Percentiles rank a stretch among this genome's conserved stretches.
These are phyloP conservation scores for Nemania serpens DNA, from an alignment of 2,329 filamentous ascomycete species.

Conservation along the genomic window DNA sequence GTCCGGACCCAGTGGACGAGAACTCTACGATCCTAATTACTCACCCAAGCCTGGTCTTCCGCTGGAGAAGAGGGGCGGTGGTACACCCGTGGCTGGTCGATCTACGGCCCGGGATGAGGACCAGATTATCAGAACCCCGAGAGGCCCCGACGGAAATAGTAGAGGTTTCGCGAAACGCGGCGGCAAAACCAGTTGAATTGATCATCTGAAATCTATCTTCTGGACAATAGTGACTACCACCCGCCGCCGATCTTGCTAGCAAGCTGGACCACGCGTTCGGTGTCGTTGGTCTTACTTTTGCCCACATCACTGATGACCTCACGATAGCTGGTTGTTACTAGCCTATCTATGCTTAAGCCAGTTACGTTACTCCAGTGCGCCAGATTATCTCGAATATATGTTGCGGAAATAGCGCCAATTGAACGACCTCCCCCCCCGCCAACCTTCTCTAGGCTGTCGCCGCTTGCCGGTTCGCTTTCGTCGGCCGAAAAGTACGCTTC, in stretches of 20 bases:
- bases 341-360: conserved; percentile 69
- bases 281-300: conserved; percentile 70
- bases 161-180: conserved; percentile 73
- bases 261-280: conserved; percentile 83
- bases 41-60: conserved; percentile 64
- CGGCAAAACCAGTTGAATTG: conserved; percentile 52
- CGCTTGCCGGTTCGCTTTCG: conserved; percentile 49
- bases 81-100: conserved; percentile 45
- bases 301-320: conserved; percentile 95
- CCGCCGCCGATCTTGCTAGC: conserved; percentile 91
- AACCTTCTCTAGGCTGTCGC: conserved; percentile 36
- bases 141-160: conserved; percentile 77
- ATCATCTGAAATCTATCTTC: conserved; percentile 31
- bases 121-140: conserved; percentile 73
- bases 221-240: conserved; percentile 63
- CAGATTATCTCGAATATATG: conserved; percentile 69
- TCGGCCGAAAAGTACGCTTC: conserved; percentile 87
- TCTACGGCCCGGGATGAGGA: conserved; percentile 62
- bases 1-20: conserved; percentile 49
- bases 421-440: conserved; percentile 43
- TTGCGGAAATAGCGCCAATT: conserved; percentile 69
- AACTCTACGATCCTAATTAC: conserved; percentile 80
- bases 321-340: conserved; percentile 86
- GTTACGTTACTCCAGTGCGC: conserved; percentile 77
- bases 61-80: conserved; percentile 49